Conservation (phyloP, 2,329 filamentous ascomycete genomes). For the Phoma sp. region DNA sequence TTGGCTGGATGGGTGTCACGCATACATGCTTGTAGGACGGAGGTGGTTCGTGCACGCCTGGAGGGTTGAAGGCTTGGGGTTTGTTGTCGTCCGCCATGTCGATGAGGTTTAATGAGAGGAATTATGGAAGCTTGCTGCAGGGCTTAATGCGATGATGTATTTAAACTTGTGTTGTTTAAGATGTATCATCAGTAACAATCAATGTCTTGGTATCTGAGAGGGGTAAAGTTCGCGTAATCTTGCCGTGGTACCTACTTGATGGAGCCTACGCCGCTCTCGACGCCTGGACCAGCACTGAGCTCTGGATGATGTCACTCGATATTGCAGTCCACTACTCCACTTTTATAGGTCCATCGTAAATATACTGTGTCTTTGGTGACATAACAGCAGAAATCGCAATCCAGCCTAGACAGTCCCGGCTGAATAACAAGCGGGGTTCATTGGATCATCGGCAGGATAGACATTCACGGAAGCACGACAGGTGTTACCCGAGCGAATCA, state of each 20-base stretch:
- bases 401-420: not conserved
- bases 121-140: not conserved
- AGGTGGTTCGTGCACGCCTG: constrained; percentile 32
- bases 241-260: constrained; percentile 1
- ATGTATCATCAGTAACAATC: no score
- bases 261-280: not conserved
- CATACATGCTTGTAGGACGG: constrained; percentile 42
- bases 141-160: no score
- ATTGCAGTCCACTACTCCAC: not conserved
- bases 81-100: constrained; percentile 28
- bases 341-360: not conserved
- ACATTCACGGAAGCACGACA: constrained; percentile 13
- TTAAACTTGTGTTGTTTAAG: no score
- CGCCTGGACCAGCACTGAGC: constrained; percentile 8
- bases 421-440: constrained; percentile 18
- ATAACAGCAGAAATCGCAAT: not conserved
- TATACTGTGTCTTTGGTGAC: not conserved
- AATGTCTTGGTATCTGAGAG: constrained; percentile 15
- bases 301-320: constrained; percentile 10
- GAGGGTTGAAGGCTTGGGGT: constrained; percentile 40
- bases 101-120: not conserved
- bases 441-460: constrained; percentile 9
- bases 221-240: constrained; percentile 4
- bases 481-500: constrained; percentile 14
- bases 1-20: constrained; percentile 38